Evolutionary conservation across 352 stramenopile genomes (phyloP).

Genomic region (Globisporangium nagaii): DNA sequence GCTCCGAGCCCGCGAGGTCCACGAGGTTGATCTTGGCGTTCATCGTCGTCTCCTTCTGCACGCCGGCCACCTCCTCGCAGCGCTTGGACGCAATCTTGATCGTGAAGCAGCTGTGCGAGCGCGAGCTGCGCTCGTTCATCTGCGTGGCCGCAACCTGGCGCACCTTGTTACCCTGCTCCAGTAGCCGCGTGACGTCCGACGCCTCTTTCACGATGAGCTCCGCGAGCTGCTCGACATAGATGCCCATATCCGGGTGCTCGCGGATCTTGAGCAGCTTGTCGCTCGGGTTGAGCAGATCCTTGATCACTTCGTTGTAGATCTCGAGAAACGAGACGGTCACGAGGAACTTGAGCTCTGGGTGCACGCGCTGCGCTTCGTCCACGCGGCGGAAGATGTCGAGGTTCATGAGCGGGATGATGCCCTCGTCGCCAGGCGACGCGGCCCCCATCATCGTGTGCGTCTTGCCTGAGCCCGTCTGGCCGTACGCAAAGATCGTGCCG

Average conservation of each 20-base stretch:
- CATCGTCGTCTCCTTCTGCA: slow-evolving; percentile 73
- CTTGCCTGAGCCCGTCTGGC: slow-evolving; percentile 76
- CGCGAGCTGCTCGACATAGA: slow-evolving; percentile 90
- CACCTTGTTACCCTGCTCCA: slow-evolving; percentile 88
- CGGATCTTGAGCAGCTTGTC: slow-evolving; percentile 90
- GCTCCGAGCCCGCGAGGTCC: slow-evolving; percentile 88
- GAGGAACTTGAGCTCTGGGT: slow-evolving; percentile 67
- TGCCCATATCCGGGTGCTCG: slow-evolving; percentile 90
- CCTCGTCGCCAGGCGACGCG: slow-evolving; percentile 36
- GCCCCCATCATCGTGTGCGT: slow-evolving; percentile 87
- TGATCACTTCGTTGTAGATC: slow-evolving; percentile 95
- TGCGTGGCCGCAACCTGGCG: slow-evolving; percentile 86
- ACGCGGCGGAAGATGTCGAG: slow-evolving; percentile 74
- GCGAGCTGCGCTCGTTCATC: slow-evolving; percentile 89
- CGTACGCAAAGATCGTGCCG: slow-evolving; percentile 75
- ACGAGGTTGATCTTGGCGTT: slow-evolving; percentile 91
- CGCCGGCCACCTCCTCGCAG: slow-evolving; percentile 32
- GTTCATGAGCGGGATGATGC: slow-evolving; percentile 90
- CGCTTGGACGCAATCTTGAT: slow-evolving; percentile 88
- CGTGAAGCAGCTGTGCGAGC: slow-evolving; percentile 90
- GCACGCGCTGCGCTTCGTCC: slow-evolving; percentile 18
- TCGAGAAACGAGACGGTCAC: slow-evolving; percentile 92
- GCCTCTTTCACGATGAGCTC: slow-evolving; percentile 82
- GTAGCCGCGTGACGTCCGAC: slow-evolving; percentile 64
- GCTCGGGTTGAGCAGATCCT: slow-evolving; percentile 90